A percentile compares a stretch with the other conserved stretches of the same genome.
phyloP scores from a whole-genome alignment of 495 filamentous ascomycete species.

The Podospora appendiculata region DNA sequence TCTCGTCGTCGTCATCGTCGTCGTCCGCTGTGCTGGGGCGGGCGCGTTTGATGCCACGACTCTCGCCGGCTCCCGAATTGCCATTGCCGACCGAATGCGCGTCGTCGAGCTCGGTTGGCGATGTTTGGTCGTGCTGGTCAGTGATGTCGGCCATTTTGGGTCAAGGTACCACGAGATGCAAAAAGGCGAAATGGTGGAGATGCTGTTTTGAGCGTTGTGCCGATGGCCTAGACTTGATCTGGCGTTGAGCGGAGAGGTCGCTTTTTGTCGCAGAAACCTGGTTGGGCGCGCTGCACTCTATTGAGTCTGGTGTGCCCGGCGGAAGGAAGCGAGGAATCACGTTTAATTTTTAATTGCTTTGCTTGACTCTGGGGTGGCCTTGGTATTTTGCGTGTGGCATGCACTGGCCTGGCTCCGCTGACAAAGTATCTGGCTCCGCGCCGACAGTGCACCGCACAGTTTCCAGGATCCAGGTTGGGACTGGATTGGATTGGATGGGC shows the following conservation, averaged over 20 bases:
- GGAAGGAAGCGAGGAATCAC: conserved; percentile 41
- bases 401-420: conserved; percentile 13
- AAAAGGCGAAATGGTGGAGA: conserved; percentile 45
- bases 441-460: conserved; percentile 15
- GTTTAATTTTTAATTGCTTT: conserved; percentile 34
- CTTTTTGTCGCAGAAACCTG: conserved; percentile 45
- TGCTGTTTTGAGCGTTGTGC: conserved; percentile 51
- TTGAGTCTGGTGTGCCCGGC: conserved; percentile 43
- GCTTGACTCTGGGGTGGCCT: conserved; percentile 20
- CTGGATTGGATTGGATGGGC: conserved; percentile 4
- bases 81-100: conserved; percentile 57
- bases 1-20: conserved; percentile 97
- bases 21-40: conserved; percentile 80
- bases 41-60: conserved; percentile 81
- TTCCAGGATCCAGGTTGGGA: conserved; percentile 2
- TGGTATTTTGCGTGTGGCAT: conserved; percentile 24
- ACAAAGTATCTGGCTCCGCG: conserved; percentile 1
- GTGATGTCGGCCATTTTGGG: conserved; percentile 54
- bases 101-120: conserved; percentile 54
- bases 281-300: conserved; percentile 43
- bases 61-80: conserved; percentile 49
- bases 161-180: conserved; percentile 41
- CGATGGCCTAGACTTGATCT: conserved; percentile 53
- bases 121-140: conserved; percentile 52
- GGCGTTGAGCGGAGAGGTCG: conserved; percentile 45